Percentiles rank a stretch among this genome's conserved stretches.
Evolutionary conservation across 208 protist genomes (phyloP).

Genomic region (Crithidia thermophila): DNA sequence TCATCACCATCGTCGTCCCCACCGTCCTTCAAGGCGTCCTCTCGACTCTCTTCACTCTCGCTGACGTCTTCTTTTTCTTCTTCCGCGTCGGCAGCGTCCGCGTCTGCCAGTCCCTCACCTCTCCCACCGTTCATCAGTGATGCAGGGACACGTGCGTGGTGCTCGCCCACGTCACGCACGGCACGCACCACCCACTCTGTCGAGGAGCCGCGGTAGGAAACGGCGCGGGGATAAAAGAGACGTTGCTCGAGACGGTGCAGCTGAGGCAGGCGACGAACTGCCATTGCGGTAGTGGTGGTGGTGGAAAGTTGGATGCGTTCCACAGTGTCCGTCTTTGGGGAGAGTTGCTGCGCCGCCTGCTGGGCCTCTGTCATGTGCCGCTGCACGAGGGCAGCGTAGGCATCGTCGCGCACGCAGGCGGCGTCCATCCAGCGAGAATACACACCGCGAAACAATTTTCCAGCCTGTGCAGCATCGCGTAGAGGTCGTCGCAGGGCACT

Average conservation of each 20-base stretch:
- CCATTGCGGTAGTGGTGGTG: too few species aligned
- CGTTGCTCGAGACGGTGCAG: slow-evolving; percentile 12
- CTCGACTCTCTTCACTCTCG: not conserved
- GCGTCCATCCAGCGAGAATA: slow-evolving; percentile 9
- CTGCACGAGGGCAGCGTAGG: not conserved
- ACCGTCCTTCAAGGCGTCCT: not conserved
- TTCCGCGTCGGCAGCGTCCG: not conserved
- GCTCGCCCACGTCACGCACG: slow-evolving; percentile 33
- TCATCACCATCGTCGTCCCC: not conserved
- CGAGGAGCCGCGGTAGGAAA: slow-evolving; percentile 28
- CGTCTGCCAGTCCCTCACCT: not conserved
- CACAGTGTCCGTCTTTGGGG: not conserved
- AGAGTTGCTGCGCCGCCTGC: not conserved
- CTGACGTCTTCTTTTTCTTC: not conserved
- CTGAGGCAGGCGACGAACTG: too few species aligned
- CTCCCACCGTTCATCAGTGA: slow-evolving; percentile 1
- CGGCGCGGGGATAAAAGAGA: slow-evolving; percentile 27
- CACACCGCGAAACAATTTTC: not conserved
- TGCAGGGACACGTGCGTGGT: not conserved
- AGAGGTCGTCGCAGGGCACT: slow-evolving; percentile 4
- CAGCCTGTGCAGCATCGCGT: too few species aligned
- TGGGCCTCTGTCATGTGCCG: not conserved
- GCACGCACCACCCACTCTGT: slow-evolving; percentile 44
- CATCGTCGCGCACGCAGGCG: not conserved
- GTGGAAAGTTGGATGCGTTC: too few species aligned